phyloP scores from a whole-genome alignment of 805 yeast species.

The Cyberlindnera xylosilytica region DNA sequence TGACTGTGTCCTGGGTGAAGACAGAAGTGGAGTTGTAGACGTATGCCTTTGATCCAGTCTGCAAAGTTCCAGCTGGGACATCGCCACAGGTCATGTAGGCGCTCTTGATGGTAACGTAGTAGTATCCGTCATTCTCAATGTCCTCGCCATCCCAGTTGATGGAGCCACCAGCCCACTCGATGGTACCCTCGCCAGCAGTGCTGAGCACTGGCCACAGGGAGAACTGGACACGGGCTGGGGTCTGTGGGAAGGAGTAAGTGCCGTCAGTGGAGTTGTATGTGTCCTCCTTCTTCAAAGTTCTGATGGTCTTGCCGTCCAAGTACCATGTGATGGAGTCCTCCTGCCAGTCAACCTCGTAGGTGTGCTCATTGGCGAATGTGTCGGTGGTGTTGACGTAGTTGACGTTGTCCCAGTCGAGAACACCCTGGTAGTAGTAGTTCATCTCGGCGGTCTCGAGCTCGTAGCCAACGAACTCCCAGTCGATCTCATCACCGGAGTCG shows the following conservation, averaged over 20 bases:
- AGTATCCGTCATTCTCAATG: constrained; percentile 71
- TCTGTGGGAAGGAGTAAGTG: constrained; percentile 60
- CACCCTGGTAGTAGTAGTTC: constrained; percentile 78
- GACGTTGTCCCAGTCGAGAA: constrained; percentile 61
- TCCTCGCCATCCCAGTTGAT: constrained; percentile 81
- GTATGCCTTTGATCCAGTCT: constrained; percentile 48
- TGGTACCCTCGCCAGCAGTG: constrained; percentile 56
- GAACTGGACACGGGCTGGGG: constrained; percentile 69
- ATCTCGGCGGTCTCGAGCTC: constrained; percentile 66
- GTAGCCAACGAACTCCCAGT: constrained; percentile 80
- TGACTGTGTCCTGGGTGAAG: constrained; percentile 46
- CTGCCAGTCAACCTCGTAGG: constrained; percentile 77
- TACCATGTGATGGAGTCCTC: constrained; percentile 71
- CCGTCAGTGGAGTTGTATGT: constrained; percentile 67
- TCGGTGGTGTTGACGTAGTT: constrained; percentile 37
- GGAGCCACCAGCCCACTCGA: constrained; percentile 85
- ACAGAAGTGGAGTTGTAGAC: constrained; percentile 48
- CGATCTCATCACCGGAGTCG: constrained; percentile 87
- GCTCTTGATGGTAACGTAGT: constrained; percentile 61
- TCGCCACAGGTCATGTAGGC: constrained; percentile 67
- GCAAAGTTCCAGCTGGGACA: constrained; percentile 53
- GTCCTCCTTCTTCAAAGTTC: constrained; percentile 59
- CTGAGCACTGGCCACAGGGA: constrained; percentile 80
- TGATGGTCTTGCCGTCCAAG: constrained; percentile 63
- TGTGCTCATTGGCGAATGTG: constrained; percentile 69